Percentiles rank a stretch among this genome's conserved stretches.
Conservation (phyloP, 148 eudicot species). For the Selenicereus undatus region DNA sequence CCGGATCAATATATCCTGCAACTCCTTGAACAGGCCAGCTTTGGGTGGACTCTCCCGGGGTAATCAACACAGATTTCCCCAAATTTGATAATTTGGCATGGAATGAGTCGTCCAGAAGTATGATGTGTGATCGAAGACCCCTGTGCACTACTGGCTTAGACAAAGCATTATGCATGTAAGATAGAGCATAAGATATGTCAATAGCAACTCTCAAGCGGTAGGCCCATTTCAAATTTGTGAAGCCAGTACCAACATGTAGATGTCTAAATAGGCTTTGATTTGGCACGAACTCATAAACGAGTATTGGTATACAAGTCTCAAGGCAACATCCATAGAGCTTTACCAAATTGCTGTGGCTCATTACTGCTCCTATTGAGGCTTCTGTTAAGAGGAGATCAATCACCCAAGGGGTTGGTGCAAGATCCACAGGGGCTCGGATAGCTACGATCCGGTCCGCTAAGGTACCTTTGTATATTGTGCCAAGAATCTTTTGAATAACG, state of each 20-base stretch:
- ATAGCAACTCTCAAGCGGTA: conserved; percentile 25
- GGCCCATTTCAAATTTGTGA: conserved; percentile 21
- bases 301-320: conserved; percentile 27
- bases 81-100: conserved; percentile 24
- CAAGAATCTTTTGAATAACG: conserved; percentile 4
- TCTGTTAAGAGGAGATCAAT: conserved; percentile 22
- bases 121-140: neutral
- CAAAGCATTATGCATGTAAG: conserved; percentile 20
- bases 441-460: neutral
- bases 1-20: conserved; percentile 36
- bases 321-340: conserved; percentile 39
- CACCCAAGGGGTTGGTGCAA: neutral
- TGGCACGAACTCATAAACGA: conserved; percentile 28
- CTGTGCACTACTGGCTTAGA: conserved; percentile 19
- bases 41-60: conserved; percentile 22
- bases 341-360: conserved; percentile 23
- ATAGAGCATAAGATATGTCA: conserved; percentile 25
- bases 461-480: neutral
- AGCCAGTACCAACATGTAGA: conserved; percentile 21
- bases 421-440: neutral
- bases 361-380: conserved; percentile 19
- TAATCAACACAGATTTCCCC: conserved; percentile 25
- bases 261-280: conserved; percentile 20
- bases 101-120: conserved; percentile 16
- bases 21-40: conserved; percentile 29